Evolutionary conservation across 352 stramenopile species (phyloP).

Genomic region (Blastocystis sp.): DNA sequence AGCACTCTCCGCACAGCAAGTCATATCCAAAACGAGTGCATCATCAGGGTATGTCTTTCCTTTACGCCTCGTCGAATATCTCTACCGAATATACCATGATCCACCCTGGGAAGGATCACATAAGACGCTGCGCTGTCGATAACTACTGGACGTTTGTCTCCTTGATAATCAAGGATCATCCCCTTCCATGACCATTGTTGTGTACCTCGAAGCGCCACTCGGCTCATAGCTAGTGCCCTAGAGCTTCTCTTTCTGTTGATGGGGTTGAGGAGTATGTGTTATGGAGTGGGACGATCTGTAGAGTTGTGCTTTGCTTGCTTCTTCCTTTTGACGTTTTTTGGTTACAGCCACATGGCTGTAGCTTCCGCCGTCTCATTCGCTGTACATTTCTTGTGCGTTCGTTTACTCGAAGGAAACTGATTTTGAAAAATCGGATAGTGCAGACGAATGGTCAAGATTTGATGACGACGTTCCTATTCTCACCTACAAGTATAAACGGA

Average conservation of each 20-base stretch:
- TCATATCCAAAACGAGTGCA: too few relatives aligned
- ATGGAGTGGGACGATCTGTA: background rate
- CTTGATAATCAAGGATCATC: background rate
- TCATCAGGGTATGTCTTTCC: too few relatives aligned
- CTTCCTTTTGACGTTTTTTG: conserved; percentile 11
- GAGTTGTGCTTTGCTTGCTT: conserved; percentile 6
- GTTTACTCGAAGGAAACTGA: conserved; percentile 5
- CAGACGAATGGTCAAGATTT: background rate
- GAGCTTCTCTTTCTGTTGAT: too few relatives aligned
- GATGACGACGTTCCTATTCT: conserved; percentile 21
- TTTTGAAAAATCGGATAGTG: background rate
- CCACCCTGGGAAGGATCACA: too few relatives aligned
- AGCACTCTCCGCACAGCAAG: too few relatives aligned
- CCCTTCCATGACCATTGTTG: too few relatives aligned
- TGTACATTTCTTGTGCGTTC: background rate
- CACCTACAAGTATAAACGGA: conserved; percentile 4
- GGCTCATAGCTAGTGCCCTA: too few relatives aligned
- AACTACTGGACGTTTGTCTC: too few relatives aligned
- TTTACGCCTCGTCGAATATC: too few relatives aligned
- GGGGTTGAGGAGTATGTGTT: background rate
- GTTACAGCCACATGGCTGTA: background rate
- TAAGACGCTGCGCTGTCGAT: too few relatives aligned
- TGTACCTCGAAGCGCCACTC: too few relatives aligned
- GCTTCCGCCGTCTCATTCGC: conserved; percentile 34
- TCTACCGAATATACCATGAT: too few relatives aligned